Evolutionary conservation across 2,329 filamentous ascomycete genomes (phyloP).

Genomic region (Ascochyta clinopodiicola): DNA sequence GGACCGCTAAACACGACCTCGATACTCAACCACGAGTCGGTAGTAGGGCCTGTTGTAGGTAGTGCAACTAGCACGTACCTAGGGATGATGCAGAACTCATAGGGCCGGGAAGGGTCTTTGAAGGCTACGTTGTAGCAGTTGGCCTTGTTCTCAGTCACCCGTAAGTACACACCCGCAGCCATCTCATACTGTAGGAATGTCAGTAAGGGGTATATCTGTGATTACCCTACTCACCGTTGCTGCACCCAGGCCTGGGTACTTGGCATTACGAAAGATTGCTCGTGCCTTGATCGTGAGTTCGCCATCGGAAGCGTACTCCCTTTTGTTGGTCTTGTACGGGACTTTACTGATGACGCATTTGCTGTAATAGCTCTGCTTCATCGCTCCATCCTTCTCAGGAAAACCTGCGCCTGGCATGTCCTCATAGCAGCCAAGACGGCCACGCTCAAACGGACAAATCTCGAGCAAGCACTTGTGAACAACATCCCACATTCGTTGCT

Average conservation of each 20-base stretch:
- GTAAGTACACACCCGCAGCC: slow-evolving; percentile 5
- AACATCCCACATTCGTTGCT: slow-evolving; percentile 1
- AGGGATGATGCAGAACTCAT: slow-evolving; percentile 15
- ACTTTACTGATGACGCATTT: not conserved
- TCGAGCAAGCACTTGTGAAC: slow-evolving; percentile 1
- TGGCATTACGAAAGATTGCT: slow-evolving; percentile 1
- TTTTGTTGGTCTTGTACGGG: not conserved
- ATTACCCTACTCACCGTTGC: not conserved
- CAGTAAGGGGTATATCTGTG: no score
- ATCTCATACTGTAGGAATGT: slow-evolving; percentile 7
- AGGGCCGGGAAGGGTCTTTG: not conserved
- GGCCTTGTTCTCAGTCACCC: not conserved
- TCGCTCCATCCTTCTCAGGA: not conserved
- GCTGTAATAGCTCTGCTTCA: not conserved
- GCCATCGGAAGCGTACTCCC: slow-evolving; percentile 1
- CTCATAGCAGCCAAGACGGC: slow-evolving; percentile 3
- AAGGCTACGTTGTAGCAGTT: slow-evolving; percentile 17
- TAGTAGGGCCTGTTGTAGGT: not conserved
- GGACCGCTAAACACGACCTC: slow-evolving; percentile 9
- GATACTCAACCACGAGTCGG: slow-evolving; percentile 6
- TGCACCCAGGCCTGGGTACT: slow-evolving; percentile 6
- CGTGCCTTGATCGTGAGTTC: slow-evolving; percentile 1
- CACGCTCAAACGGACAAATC: slow-evolving; percentile 3
- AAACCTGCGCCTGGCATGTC: slow-evolving; percentile 1
- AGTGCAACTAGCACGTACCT: slow-evolving; percentile 5